Evolutionary conservation across 2,329 filamentous ascomycete species (phyloP), one percentile per base, ranked within the genome.

Genomic region (Exophiala aquamarina): DNA sequence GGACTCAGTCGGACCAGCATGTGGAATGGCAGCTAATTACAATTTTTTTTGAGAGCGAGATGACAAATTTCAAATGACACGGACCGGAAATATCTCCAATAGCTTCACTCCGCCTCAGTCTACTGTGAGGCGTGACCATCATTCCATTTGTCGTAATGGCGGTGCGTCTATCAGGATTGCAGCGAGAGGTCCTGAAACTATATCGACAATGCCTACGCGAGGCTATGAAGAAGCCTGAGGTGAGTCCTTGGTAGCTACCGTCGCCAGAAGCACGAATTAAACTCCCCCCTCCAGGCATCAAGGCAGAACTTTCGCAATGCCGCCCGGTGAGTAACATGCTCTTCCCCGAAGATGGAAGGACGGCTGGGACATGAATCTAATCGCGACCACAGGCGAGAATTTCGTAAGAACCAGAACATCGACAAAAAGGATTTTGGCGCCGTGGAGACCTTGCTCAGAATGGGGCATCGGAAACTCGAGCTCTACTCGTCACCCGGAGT

Each of bases 131-230:
- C n/a, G n/a, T n/a, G n/a, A n/a, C n/a, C n/a, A n/a, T n/a, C n/a
- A n/a, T n/a, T n/a, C n/a, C n/a, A n/a, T n/a, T n/a, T n/a, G n/a
- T n/a, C n/a, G 23, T 11, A 26, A 26, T 26, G 23, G 23, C 23
- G 11, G 23, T 55, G 72, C 78, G 82, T 59, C 74, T 91, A 19
- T 95, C 91, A 6, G 93, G 93, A 28, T 75, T 97, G n/a, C 92
- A 97, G 66, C 85, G 81, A 61, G 89, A 95, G 62, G 92, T 96
- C 3, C 69, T 97, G 41, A 77, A 83, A 26, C 79, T 98, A 11
- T 98, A 97, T 66, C 83, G 92, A 49, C 81, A 83, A 63, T 97
- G 92, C 61, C 73, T 98, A 19, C 82, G 91, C 50, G 88, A 87
- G 62, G 83, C 86, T 49, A 81, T 85, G 50, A 84, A 83, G 62